Conservation (phyloP, 2,329 filamentous ascomycete genomes). For the Lasiodiplodia sp. region DNA sequence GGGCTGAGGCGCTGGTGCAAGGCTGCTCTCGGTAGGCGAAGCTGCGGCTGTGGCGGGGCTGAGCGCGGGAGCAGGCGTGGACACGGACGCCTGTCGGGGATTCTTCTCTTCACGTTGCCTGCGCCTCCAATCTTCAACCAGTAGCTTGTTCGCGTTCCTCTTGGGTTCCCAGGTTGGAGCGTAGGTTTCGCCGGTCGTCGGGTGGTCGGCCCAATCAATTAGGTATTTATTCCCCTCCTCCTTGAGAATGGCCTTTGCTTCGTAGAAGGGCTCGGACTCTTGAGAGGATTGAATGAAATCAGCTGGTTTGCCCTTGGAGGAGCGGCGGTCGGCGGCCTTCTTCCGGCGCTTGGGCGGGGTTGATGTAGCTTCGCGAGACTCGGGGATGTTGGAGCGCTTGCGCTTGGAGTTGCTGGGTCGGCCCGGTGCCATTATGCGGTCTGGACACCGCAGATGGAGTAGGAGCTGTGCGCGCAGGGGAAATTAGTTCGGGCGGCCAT, state of each 20-base stretch:
- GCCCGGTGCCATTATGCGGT: constrained; percentile 28
- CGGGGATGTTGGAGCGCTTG: constrained; percentile 18
- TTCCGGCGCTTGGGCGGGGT: constrained; percentile 13
- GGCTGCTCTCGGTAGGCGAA: constrained; percentile 11
- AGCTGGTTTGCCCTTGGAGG: not conserved
- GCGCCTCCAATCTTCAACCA: constrained; percentile 47
- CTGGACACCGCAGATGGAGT: constrained; percentile 6
- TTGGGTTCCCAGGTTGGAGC: constrained; percentile 61
- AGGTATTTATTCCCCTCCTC: constrained; percentile 53
- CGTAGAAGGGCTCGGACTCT: not conserved
- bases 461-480: constrained; percentile 2
- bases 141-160: constrained; percentile 42
- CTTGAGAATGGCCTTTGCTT: constrained; percentile 40
- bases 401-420: constrained; percentile 8
- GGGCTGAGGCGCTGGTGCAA: not conserved
- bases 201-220: constrained; percentile 65
- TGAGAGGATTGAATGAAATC: constrained; percentile 5
- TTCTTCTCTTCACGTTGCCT: constrained; percentile 23
- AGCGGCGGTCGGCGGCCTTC: not conserved
- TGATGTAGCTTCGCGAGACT: not conserved
- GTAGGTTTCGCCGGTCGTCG: constrained; percentile 57
- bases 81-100: constrained; percentile 17
- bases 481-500: constrained; percentile 5
- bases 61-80: not conserved
- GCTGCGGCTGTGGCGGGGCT: constrained; percentile 5